Conservation (phyloP, 1,284 basidiomycete species). For the Thelephora terrestris region DNA sequence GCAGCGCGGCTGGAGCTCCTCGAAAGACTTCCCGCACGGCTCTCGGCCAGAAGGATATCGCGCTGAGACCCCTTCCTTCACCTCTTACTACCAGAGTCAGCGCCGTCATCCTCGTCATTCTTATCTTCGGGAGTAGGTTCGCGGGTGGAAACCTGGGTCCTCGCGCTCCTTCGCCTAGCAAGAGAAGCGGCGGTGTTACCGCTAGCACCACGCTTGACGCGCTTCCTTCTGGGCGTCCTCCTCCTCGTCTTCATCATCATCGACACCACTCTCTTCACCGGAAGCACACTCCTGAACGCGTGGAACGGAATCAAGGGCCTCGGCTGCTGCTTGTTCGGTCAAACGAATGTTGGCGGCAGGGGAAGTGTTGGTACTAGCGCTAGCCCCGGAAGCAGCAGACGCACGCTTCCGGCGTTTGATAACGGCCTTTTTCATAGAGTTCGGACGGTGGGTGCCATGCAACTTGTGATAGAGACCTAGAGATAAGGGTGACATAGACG, state of each 20-base stretch:
- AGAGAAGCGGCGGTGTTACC: slow-evolving; percentile 11
- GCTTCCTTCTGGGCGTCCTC: slow-evolving; percentile 43
- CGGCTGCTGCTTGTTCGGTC: slow-evolving; percentile 75
- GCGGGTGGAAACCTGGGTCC: slow-evolving; percentile 36
- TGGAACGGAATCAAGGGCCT: slow-evolving; percentile 71
- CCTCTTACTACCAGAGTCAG: not conserved
- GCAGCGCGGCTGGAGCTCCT: not conserved
- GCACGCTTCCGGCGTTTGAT: slow-evolving; percentile 98
- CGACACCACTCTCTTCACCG: slow-evolving; percentile 33
- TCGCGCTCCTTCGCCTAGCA: slow-evolving; percentile 27
- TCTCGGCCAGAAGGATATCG: not conserved
- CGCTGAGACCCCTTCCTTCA: slow-evolving; percentile 18
- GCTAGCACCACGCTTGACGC: slow-evolving; percentile 33
- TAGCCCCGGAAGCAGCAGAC: slow-evolving; percentile 53
- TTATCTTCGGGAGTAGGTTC: slow-evolving; percentile 15
- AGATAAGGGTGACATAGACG: not conserved
- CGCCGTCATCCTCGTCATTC: slow-evolving; percentile 42
- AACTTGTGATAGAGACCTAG: slow-evolving; percentile 95
- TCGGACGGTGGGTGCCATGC: slow-evolving; percentile 93
- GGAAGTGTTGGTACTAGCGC: slow-evolving; percentile 12
- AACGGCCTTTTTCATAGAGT: slow-evolving; percentile 97
- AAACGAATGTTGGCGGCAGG: slow-evolving; percentile 36
- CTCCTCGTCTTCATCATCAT: slow-evolving; percentile 44
- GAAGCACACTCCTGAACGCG: slow-evolving; percentile 27
- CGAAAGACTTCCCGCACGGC: not conserved